A percentile compares a stretch with the other conserved stretches of the same genome.
Conservation (phyloP, 2,329 filamentous ascomycete genomes). For the Fusarium nodosum region DNA sequence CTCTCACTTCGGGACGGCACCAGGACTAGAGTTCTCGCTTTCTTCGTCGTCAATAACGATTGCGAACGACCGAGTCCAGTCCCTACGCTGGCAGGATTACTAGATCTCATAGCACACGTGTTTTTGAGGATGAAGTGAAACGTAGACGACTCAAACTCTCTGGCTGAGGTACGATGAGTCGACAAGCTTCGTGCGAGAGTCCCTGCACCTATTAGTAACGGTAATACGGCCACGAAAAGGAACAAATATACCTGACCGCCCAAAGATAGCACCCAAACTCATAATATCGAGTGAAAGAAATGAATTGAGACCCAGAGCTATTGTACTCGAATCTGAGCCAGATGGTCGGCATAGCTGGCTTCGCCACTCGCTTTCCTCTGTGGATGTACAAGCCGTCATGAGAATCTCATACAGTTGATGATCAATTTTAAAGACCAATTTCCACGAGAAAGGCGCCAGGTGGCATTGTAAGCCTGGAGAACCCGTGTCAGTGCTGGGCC, state of each 20-base stretch:
- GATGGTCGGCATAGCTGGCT: constrained; percentile 69
- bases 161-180: constrained; percentile 81
- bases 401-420: constrained; percentile 86
- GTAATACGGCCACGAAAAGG: not conserved
- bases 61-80: constrained; percentile 80
- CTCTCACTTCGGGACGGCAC: constrained; percentile 82
- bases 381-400: constrained; percentile 84
- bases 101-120: constrained; percentile 76
- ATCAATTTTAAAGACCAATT: constrained; percentile 84
- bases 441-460: constrained; percentile 90
- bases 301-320: constrained; percentile 67
- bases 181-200: constrained; percentile 77
- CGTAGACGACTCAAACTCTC: constrained; percentile 75
- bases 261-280: constrained; percentile 80
- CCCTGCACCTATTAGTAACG: constrained; percentile 56
- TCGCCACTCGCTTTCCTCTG: constrained; percentile 86
- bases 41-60: constrained; percentile 79
- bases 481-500: constrained; percentile 31
- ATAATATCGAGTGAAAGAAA: constrained; percentile 79
- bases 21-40: constrained; percentile 75
- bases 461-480: constrained; percentile 84
- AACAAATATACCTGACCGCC: constrained; percentile 70
- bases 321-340: constrained; percentile 63
- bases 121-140: constrained; percentile 90
- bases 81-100: constrained; percentile 56